A percentile compares a stretch with the other conserved stretches of the same genome.
Evolutionary conservation across 805 yeast genomes (phyloP).

Genomic region (Candida alai): DNA sequence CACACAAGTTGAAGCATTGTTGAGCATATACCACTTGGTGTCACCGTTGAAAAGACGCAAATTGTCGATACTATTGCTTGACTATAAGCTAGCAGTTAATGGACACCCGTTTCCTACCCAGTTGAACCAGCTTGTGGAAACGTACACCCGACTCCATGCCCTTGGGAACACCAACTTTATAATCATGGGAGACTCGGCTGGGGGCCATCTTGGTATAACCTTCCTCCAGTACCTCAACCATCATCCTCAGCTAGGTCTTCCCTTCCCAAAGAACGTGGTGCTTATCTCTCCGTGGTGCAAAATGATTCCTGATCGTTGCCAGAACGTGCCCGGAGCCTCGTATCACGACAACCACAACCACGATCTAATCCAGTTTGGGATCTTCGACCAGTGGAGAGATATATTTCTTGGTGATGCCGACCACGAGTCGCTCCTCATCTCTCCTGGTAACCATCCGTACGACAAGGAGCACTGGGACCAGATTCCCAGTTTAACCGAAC

Average conservation of each 20-base stretch:
- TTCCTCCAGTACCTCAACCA: conserved; percentile 26
- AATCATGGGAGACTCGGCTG: conserved; percentile 42
- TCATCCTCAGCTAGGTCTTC: conserved; percentile 9
- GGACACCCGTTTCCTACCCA: conserved; percentile 33
- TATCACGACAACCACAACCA: conserved; percentile 23
- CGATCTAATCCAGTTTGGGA: conserved; percentile 19
- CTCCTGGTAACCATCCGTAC: conserved; percentile 25
- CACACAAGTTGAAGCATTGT: conserved; percentile 26
- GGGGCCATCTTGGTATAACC: conserved; percentile 33
- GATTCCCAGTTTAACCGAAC: conserved; percentile 27
- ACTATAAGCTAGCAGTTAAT: conserved; percentile 27
- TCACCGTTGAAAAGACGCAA: conserved; percentile 14
- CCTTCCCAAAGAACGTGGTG: conserved; percentile 26
- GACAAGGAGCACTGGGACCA: conserved; percentile 26
- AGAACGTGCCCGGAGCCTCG: conserved; percentile 28
- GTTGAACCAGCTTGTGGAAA: conserved; percentile 25
- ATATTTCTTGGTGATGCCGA: conserved; percentile 15
- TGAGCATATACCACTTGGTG: conserved; percentile 26
- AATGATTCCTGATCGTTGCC: conserved; percentile 18
- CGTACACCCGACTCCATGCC: conserved; percentile 20
- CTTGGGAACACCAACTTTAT: conserved; percentile 26
- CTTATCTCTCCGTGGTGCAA: conserved; percentile 40
- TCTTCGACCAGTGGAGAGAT: conserved; percentile 11
- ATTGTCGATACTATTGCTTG: conserved; percentile 26
- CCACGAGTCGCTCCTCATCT: conserved; percentile 13